phyloP scores from a whole-genome alignment of 2,329 filamentous ascomycete genomes.

The Clonostachys rhizophaga region DNA sequence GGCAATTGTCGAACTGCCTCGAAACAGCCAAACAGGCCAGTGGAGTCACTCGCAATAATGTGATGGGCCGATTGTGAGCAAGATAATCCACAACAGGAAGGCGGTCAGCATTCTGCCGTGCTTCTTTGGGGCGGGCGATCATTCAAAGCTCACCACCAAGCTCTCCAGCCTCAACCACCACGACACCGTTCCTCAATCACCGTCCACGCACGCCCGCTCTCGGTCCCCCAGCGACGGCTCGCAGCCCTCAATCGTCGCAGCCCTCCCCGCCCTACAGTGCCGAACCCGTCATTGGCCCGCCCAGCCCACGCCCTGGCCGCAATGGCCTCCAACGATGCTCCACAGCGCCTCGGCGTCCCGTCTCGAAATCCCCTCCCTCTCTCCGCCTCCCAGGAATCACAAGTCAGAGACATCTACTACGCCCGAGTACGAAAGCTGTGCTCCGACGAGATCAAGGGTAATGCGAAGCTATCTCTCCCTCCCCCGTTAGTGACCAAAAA shows the following conservation, averaged over 20 bases:
- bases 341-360: slow-evolving; percentile 38
- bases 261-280: too few relatives aligned
- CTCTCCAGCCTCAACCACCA: not conserved
- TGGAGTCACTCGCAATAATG: too few relatives aligned
- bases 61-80: not conserved
- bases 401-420: slow-evolving; percentile 78
- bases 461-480: slow-evolving; percentile 4
- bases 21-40: too few relatives aligned
- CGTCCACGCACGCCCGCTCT: not conserved
- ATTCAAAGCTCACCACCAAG: too few relatives aligned
- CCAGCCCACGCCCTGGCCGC: slow-evolving; percentile 13
- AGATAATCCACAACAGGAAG: slow-evolving; percentile 2
- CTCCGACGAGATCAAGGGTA: slow-evolving; percentile 73
- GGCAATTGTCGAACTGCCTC: too few relatives aligned
- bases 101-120: slow-evolving; percentile 6
- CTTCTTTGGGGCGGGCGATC: not conserved
- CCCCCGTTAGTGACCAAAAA: not conserved
- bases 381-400: slow-evolving; percentile 74
- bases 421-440: slow-evolving; percentile 74
- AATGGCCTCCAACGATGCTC: slow-evolving; percentile 27
- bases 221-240: not conserved
- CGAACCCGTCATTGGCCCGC: too few relatives aligned
- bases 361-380: slow-evolving; percentile 78
- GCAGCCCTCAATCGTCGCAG: not conserved
- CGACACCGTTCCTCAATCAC: not conserved